Base-by-base conservation (phyloP, 805 yeast genomes). In the Schwanniomyces occidentalis region DNA sequence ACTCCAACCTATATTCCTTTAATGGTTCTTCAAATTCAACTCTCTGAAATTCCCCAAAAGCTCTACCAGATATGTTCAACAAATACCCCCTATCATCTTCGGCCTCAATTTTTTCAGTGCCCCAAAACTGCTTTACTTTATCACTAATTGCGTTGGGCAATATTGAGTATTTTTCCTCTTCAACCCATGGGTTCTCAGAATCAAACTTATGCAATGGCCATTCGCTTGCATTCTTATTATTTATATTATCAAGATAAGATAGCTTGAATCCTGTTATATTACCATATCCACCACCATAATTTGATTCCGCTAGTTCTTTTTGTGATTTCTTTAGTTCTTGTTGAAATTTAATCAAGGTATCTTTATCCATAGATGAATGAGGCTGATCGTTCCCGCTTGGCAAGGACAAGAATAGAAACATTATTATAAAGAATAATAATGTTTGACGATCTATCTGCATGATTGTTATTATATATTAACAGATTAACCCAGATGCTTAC, bases 231-330 rank as follows among this genome's bases (percentile, higher is more conserved):
- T 66, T 65, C 31, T 69, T 58, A 8, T 74, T 73, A 4, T 63
- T 54, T 2, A 71, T 14, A 10, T 67, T 71, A 56, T 83, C 95
- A 7, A 69, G 63, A 46, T 85, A 86, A 19, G 87, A 76, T 21
- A 82, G 57, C 47, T 69, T 71, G 38, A 82, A 76, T 3, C 96
- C 96, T 0, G 93, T 83, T 10, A 86, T 55, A 47, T 85, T 82
- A 1, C 85, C 84, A 52, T 80, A 81, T 5, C 85, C 87, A 4
- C 58, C 40, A 13, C 52, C 35, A 53, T 72, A 81, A 1, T 73
- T 66, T 27, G 75, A 54, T 24, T 67, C 61, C 9, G 42, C 45
- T 21, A 82, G 42, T 27, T 45, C 41, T 4, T 32, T 24, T n/a
- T 36, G 48, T 27, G 45, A 33, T n/a, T 35, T 22, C 21, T 37